Evolutionary conservation across 345 rosid species (phyloP).

Genomic region (Mercurialis annua): DNA sequence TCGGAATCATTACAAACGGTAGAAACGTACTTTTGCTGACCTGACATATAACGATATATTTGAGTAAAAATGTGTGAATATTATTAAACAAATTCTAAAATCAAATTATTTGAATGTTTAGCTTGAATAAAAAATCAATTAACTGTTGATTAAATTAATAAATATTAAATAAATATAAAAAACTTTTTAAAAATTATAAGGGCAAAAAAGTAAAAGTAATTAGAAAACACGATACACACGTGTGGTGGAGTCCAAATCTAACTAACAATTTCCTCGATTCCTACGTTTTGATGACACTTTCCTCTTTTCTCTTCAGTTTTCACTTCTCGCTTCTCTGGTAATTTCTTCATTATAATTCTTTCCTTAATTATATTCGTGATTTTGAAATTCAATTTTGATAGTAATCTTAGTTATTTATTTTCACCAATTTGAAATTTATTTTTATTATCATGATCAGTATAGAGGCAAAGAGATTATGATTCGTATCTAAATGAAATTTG

Average conservation of each 20-base stretch:
- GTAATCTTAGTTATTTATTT: neutral
- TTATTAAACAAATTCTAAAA: neutral
- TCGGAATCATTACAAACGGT: no score
- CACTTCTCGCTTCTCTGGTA: neutral
- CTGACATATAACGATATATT: no score
- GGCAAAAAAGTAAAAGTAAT: neutral
- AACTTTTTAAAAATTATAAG: no score
- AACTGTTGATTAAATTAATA: no score
- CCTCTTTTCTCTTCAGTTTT: neutral
- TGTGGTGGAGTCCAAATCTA: neutral
- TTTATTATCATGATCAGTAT: neutral
- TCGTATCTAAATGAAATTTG: neutral
- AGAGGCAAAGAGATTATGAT: neutral
- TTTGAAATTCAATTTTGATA: neutral
- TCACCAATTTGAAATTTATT: neutral
- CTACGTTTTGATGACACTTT: neutral
- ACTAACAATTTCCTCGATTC: conserved; percentile 8
- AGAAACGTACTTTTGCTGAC: no score
- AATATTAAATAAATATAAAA: no score
- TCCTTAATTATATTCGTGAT: neutral
- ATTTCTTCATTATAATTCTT: neutral
- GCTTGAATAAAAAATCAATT: no score
- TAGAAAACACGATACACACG: conserved; percentile 1
- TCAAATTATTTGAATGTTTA: no score
- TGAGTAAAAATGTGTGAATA: no score